Evolutionary conservation across 1,284 basidiomycete species (phyloP).

Genomic region (Lentinula novae-zelandiae): DNA sequence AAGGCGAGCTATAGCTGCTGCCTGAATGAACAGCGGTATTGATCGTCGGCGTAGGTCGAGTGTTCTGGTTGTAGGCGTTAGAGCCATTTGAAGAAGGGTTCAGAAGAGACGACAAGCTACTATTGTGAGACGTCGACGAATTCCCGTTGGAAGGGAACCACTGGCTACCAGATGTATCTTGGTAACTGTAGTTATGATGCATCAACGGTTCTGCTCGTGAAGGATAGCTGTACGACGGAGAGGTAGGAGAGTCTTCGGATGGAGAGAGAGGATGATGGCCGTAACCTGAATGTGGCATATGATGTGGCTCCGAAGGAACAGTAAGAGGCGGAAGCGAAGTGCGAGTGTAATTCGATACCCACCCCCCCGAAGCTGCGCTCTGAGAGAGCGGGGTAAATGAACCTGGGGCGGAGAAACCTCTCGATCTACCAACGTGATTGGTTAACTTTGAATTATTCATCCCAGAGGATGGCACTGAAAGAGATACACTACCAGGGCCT

Average conservation of each 20-base stretch:
- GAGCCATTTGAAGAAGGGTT: slow-evolving; percentile 51
- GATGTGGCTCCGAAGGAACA: slow-evolving; percentile 69
- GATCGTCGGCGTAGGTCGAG: slow-evolving; percentile 58
- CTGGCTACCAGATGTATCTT: slow-evolving; percentile 2
- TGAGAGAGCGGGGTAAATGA: slow-evolving; percentile 68
- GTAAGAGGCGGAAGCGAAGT: slow-evolving; percentile 75
- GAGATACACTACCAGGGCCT: slow-evolving; percentile 45
- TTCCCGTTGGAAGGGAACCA: slow-evolving; percentile 46
- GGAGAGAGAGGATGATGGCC: slow-evolving; percentile 62
- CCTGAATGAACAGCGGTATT: slow-evolving; percentile 45
- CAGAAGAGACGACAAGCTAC: slow-evolving; percentile 72
- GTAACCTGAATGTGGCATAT: slow-evolving; percentile 52
- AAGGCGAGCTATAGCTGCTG: slow-evolving; percentile 50
- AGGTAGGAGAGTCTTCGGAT: slow-evolving; percentile 59
- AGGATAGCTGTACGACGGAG: slow-evolving; percentile 52
- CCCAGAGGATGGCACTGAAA: slow-evolving; percentile 48
- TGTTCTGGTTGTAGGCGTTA: slow-evolving; percentile 36
- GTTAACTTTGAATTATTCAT: slow-evolving; percentile 17
- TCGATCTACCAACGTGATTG: slow-evolving; percentile 51
- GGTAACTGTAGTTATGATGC: slow-evolving; percentile 9
- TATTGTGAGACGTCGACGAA: slow-evolving; percentile 64
- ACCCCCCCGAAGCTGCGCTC: slow-evolving; percentile 43
- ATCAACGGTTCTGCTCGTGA: slow-evolving; percentile 33
- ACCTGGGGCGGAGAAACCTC: slow-evolving; percentile 78
- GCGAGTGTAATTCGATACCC: slow-evolving; percentile 58